phyloP scores from a whole-genome alignment of 306 rosid species.

The Vigna hirtella region DNA sequence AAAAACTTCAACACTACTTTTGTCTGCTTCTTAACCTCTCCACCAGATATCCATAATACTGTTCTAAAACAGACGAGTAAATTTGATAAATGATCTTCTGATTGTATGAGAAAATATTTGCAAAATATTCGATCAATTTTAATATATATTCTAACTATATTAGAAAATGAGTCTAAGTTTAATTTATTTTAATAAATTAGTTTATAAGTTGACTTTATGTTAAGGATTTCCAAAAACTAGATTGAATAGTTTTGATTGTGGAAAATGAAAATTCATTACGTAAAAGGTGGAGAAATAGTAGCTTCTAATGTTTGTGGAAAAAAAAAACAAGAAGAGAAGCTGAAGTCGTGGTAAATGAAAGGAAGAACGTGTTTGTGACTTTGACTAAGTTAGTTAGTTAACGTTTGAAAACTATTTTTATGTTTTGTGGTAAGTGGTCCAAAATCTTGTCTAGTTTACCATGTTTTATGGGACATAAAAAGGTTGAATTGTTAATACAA shows the following conservation, averaged over 20 bases:
- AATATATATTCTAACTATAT: too few relatives aligned
- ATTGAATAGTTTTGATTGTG: background rate
- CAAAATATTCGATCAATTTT: too few relatives aligned
- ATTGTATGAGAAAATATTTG: too few relatives aligned
- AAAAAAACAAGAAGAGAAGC: too few relatives aligned
- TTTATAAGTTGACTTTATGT: too few relatives aligned
- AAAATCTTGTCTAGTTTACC: too few relatives aligned
- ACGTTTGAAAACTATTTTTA: background rate
- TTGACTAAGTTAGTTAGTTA: background rate
- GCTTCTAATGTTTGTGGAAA: background rate
- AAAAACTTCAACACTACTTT: conserved; percentile 6
- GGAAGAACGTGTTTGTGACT: background rate
- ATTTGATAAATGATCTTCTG: too few relatives aligned
- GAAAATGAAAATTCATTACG: conserved; percentile 4
- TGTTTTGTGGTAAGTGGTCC: background rate
- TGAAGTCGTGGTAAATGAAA: background rate
- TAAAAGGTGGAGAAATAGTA: background rate
- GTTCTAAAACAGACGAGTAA: background rate
- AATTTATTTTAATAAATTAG: too few relatives aligned
- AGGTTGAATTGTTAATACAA: background rate
- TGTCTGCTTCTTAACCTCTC: background rate
- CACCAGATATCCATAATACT: background rate
- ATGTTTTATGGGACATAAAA: background rate
- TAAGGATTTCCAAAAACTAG: too few relatives aligned
- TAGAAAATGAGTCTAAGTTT: too few relatives aligned